Percentiles rank a stretch among this genome's conserved stretches.
phyloP scores from a whole-genome alignment of 2,329 filamentous ascomycete genomes.

The Colletotrichum caudatum region DNA sequence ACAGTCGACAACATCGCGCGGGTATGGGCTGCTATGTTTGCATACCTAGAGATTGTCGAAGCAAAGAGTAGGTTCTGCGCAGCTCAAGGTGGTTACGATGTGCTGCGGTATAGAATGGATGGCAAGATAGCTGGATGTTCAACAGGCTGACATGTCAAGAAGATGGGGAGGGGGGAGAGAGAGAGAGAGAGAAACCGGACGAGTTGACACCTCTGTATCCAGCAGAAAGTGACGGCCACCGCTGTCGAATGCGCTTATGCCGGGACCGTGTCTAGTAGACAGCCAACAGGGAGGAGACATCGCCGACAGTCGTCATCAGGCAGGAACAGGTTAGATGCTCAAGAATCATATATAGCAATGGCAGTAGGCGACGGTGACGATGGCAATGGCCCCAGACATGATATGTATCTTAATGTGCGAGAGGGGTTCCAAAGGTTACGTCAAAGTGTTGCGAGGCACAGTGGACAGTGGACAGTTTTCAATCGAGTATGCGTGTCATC shows the following conservation, averaged over 20 bases:
- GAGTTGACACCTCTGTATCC: neutral
- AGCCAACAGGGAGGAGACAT: neutral
- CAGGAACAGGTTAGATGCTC: neutral
- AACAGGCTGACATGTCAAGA: neutral
- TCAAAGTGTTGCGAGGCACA: neutral
- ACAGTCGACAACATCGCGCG: too few relatives aligned
- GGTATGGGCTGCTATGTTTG: too few relatives aligned
- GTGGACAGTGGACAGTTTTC: neutral
- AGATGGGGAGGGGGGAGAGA: neutral
- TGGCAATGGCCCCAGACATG: too few relatives aligned
- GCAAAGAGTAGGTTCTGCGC: too few relatives aligned
- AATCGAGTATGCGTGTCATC: constrained; percentile 40
- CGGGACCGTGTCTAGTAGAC: neutral
- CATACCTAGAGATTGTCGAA: too few relatives aligned
- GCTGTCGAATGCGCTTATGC: neutral
- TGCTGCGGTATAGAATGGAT: too few relatives aligned
- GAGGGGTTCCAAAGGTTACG: neutral
- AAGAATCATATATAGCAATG: too few relatives aligned
- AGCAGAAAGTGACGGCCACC: too few relatives aligned
- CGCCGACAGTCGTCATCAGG: neutral
- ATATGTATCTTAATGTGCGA: too few relatives aligned
- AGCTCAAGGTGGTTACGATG: too few relatives aligned
- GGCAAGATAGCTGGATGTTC: neutral
- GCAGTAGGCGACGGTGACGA: too few relatives aligned
- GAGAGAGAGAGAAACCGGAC: too few relatives aligned